phyloP scores from a whole-genome alignment of 495 filamentous ascomycete genomes.

The Neurospora discreta region DNA sequence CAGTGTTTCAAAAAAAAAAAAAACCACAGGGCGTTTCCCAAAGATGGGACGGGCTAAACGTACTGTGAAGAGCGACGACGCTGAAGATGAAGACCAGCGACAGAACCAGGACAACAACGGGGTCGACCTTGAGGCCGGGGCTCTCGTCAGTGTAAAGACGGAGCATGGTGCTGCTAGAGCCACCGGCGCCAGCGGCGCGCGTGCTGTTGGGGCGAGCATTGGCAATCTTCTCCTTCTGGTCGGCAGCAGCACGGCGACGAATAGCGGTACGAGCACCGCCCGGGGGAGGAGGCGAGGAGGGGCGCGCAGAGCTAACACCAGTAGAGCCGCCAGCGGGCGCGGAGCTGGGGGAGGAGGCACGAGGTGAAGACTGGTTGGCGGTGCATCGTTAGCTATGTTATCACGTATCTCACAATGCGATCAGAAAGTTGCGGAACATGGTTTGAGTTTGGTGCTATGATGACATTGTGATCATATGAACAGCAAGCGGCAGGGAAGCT shows the following conservation, averaged over 20 bases:
- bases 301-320: constrained; percentile 57
- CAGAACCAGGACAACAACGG: constrained; percentile 89
- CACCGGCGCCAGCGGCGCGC: constrained; percentile 84
- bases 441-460: background rate
- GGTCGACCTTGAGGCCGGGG: constrained; percentile 91
- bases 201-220: constrained; percentile 87
- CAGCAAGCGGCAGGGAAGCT: background rate
- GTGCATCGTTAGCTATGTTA: background rate
- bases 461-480: background rate
- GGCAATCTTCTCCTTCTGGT: constrained; percentile 87
- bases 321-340: constrained; percentile 31
- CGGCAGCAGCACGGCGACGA: constrained; percentile 84
- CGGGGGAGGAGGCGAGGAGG: constrained; percentile 79
- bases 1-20: background rate
- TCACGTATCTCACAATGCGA: background rate
- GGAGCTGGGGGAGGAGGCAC: constrained; percentile 54
- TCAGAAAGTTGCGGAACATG: background rate
- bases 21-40: background rate
- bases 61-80: constrained; percentile 94
- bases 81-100: constrained; percentile 96
- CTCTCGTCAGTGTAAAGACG: constrained; percentile 99
- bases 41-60: constrained; percentile 19
- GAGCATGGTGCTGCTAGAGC: constrained; percentile 95
- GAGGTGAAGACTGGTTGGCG: constrained; percentile 57
- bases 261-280: constrained; percentile 92